A percentile compares a stretch with the other conserved stretches of the same genome.
Evolutionary conservation across 139 green algal genomes (phyloP).

Genomic region (Zygnema circumcarinatum): DNA sequence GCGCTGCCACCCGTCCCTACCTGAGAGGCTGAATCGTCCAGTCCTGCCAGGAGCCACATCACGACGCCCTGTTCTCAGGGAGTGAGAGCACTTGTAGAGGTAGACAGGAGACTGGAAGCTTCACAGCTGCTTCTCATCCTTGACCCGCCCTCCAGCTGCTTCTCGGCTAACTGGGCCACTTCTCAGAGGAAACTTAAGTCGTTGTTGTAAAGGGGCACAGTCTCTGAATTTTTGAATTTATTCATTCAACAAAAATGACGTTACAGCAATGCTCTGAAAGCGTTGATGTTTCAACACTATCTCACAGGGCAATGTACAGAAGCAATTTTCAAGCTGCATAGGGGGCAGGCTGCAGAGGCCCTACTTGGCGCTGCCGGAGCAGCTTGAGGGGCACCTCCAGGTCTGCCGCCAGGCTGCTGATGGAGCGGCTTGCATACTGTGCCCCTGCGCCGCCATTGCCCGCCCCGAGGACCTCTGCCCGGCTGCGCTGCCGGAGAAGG

Average conservation of each 20-base stretch:
- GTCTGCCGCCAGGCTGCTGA: neutral
- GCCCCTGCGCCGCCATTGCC: neutral
- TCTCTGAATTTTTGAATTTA: neutral
- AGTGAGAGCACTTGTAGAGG: neutral
- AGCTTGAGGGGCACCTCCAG: neutral
- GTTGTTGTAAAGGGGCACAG: neutral
- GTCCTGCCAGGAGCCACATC: neutral
- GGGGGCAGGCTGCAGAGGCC: neutral
- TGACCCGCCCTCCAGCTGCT: too few relatives aligned
- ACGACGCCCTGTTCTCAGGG: neutral
- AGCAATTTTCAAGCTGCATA: neutral
- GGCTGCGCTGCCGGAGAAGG: neutral
- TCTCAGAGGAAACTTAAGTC: neutral
- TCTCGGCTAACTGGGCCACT: too few relatives aligned
- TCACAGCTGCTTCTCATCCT: too few relatives aligned
- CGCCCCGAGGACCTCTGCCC: neutral
- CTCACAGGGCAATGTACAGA: neutral
- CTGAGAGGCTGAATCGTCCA: neutral
- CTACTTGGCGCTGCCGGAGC: neutral
- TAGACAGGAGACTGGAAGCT: too few relatives aligned
- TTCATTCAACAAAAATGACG: neutral
- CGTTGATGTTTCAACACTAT: neutral
- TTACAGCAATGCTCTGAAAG: neutral
- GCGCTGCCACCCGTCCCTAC: too few relatives aligned
- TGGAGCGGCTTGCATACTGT: neutral